Base-by-base conservation (phyloP, 345 rosid species). In the Theobroma cacao region DNA sequence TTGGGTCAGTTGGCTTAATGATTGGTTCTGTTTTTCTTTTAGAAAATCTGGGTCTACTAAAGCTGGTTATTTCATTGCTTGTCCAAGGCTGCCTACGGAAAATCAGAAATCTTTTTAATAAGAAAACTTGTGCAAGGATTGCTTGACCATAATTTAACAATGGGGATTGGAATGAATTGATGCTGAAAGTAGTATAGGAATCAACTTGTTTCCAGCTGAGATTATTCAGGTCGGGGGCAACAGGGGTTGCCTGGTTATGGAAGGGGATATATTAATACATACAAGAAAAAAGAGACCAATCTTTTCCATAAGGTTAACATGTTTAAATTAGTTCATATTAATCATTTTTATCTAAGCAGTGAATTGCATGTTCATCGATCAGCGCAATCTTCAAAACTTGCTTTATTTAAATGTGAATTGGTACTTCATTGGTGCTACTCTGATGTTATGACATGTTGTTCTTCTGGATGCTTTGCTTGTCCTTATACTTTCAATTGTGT, bases 41-140 rank as follows among this genome's bases (percentile, higher is more conserved):
- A 74, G 34, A 17, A 40, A 40, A 36, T 26, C 13, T 41, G 50
- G 53, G 67, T 40, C 15, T 8, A 58, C 43, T 38, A 20, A 17
- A 74, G 36, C 53, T 58, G 77, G 13, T 53, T 56, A 15, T 56
- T 38, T n/a, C 7, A 22, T 73, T 73, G 76, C 40, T 69, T 28
- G 30, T 14, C 73, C 2, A 68, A 15, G 38, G n/a, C 34, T 45
- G 38, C 69, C 14, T 26, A 14, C 1, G 14, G 18, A 0, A 68
- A 68, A 45, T 68, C 73, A 43, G 73, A 45, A 43, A 28, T 2
- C 53, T 8, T 69, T 20, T 68, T 15, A 15, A 24, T 3, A 28
- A 30, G n/a, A 28, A 68, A 13, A 9, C 3, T 45, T 45, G 2
- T 45, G 5, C 0, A 2, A 13, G 28, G 30, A 72, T 72, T 72